phyloP scores from a whole-genome alignment of 352 stramenopile species.

The Globisporangium nodosum region DNA sequence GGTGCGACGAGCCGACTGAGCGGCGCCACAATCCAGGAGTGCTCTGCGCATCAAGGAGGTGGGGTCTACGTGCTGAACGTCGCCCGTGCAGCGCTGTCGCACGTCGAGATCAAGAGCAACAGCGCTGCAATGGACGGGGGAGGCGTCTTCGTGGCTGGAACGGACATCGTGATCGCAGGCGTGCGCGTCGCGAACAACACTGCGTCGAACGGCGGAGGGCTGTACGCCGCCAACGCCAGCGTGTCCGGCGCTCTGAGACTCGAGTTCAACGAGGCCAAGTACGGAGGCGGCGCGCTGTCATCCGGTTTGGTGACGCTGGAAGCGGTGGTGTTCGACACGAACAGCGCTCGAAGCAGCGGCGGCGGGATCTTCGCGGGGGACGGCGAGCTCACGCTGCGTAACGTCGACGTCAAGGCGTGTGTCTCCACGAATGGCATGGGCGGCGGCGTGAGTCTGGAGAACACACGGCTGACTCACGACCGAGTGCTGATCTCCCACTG shows the following conservation, averaged over 20 bases:
- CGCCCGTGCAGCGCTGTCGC: neutral
- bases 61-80: constrained; percentile 14
- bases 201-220: constrained; percentile 21
- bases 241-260: constrained; percentile 18
- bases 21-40: constrained; percentile 19
- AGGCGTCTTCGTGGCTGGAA: constrained; percentile 13
- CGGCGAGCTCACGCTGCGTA: constrained; percentile 19
- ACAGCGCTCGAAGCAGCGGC: constrained; percentile 17
- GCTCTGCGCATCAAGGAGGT: constrained; percentile 19
- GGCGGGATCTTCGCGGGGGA: constrained; percentile 22
- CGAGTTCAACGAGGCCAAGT: constrained; percentile 16
- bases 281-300: constrained; percentile 20
- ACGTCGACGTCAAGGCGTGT: constrained; percentile 19
- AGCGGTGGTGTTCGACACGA: constrained; percentile 13
- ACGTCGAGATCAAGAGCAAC: constrained; percentile 16
- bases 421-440: constrained; percentile 13
- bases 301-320: constrained; percentile 13
- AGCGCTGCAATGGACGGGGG: constrained; percentile 19
- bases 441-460: constrained; percentile 22
- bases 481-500: constrained; percentile 18
- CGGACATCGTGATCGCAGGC: constrained; percentile 5
- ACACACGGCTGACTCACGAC: constrained; percentile 14
- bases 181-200: constrained; percentile 17
- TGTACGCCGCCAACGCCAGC: constrained; percentile 17
- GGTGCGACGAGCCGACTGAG: constrained; percentile 19